These are phyloP conservation scores for Camillea tinctor DNA, from an alignment of 2,329 filamentous ascomycete species.

Conservation along the genomic window DNA sequence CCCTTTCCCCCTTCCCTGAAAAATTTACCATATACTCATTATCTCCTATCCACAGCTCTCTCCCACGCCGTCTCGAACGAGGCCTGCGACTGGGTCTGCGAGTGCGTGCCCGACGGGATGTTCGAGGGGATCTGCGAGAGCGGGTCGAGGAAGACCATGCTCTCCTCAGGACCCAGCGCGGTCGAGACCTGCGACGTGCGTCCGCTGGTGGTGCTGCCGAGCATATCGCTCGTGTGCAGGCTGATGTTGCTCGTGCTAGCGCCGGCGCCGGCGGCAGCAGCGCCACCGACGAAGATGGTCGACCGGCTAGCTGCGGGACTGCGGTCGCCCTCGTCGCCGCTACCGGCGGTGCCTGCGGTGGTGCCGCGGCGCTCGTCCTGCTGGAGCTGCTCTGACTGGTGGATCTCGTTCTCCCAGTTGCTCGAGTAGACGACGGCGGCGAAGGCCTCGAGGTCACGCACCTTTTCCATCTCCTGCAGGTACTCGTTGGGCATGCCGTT, in stretches of 20 bases:
- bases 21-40: background rate
- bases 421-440: slow-evolving; percentile 84
- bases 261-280: background rate
- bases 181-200: slow-evolving; percentile 2
- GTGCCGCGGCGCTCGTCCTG: slow-evolving; percentile 1
- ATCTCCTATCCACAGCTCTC: slow-evolving; percentile 51
- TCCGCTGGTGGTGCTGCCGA: background rate
- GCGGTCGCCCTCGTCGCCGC: slow-evolving; percentile 4
- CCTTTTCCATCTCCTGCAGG: slow-evolving; percentile 71
- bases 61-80: slow-evolving; percentile 70
- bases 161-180: slow-evolving; percentile 43
- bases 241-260: background rate
- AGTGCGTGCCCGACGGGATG: slow-evolving; percentile 31
- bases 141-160: slow-evolving; percentile 23
- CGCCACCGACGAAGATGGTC: background rate
- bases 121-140: slow-evolving; percentile 50
- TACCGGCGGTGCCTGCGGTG: slow-evolving; percentile 4
- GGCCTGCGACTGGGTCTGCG: slow-evolving; percentile 26
- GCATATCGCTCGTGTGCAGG: background rate
- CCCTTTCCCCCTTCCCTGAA: too few relatives aligned
- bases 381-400: slow-evolving; percentile 40
- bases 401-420: slow-evolving; percentile 72
- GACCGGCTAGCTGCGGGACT: slow-evolving; percentile 2
- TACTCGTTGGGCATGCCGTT: slow-evolving; percentile 72
- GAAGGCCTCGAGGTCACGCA: slow-evolving; percentile 77